A percentile compares a stretch with the other conserved stretches of the same genome.
Evolutionary conservation across 257 asterid species (phyloP).

Genomic region (Petunia axillaris): DNA sequence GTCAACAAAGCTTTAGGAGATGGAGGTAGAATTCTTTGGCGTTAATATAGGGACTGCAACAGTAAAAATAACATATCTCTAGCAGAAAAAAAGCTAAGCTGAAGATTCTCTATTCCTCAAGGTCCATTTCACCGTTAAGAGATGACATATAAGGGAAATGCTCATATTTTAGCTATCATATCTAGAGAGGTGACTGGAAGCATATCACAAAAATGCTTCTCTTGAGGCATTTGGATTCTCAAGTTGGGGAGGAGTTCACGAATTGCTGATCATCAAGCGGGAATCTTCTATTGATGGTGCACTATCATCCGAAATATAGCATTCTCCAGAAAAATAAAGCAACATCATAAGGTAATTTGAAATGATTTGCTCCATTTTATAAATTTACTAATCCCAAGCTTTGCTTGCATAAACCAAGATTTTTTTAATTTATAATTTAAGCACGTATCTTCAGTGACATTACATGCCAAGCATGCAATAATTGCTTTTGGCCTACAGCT

Average conservation of each 20-base stretch:
- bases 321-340: slow-evolving; percentile 18
- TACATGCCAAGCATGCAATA: slow-evolving; percentile 10
- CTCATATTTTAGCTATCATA: background rate
- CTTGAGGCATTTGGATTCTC: background rate
- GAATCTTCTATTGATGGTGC: slow-evolving; percentile 13
- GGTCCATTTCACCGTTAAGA: slow-evolving; percentile 9
- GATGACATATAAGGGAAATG: background rate
- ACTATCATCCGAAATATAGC: background rate
- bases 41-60: background rate
- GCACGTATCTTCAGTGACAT: background rate
- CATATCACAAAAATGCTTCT: slow-evolving; percentile 18
- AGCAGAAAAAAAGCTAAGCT: background rate
- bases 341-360: no score
- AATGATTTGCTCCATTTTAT: no score
- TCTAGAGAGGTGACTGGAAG: background rate
- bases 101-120: slow-evolving; percentile 2
- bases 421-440: background rate
- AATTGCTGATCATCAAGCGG: background rate
- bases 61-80: slow-evolving; percentile 10
- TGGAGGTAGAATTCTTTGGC: no score
- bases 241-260: background rate
- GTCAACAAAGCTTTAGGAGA: background rate
- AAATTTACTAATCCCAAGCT: no score
- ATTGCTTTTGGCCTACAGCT: background rate
- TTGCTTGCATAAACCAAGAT: background rate